A percentile compares a stretch with the other conserved stretches of the same genome.
Conservation (phyloP, 768 basidiomycete species). For the Boletus pseudopeckii region DNA sequence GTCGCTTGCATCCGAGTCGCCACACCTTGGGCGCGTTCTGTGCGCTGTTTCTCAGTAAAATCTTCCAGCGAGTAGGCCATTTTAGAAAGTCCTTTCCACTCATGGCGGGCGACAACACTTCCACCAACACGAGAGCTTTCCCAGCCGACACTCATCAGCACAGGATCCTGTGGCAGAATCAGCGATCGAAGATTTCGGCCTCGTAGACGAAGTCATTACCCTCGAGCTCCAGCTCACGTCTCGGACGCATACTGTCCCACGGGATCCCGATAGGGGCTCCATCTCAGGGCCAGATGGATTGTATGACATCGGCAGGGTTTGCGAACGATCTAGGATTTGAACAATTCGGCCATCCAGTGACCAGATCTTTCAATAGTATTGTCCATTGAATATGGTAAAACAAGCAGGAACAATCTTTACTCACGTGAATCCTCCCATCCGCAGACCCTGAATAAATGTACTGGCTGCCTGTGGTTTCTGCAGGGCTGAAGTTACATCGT, state of each 20-base stretch:
- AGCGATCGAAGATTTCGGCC: not conserved
- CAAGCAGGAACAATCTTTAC: slow-evolving; percentile 19
- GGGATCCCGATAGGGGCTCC: slow-evolving; percentile 25
- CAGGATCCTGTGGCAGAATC: slow-evolving; percentile 60
- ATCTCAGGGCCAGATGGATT: slow-evolving; percentile 69
- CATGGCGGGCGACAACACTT: slow-evolving; percentile 85
- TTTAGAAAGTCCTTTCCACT: slow-evolving; percentile 92
- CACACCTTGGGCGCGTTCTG: slow-evolving; percentile 31
- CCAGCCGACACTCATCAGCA: slow-evolving; percentile 92
- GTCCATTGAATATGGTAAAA: slow-evolving; percentile 1
- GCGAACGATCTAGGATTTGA: slow-evolving; percentile 78
- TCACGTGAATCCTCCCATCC: slow-evolving; percentile 81
- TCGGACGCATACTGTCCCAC: slow-evolving; percentile 61
- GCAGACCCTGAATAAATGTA: slow-evolving; percentile 94
- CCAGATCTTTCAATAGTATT: slow-evolving; percentile 66
- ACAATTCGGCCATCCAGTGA: slow-evolving; percentile 86
- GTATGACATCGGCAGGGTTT: slow-evolving; percentile 62
- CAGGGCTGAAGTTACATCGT: slow-evolving; percentile 93
- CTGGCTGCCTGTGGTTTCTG: slow-evolving; percentile 84
- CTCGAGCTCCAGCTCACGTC: slow-evolving; percentile 95
- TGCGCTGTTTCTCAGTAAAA: slow-evolving; percentile 56
- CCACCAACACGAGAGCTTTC: slow-evolving; percentile 52
- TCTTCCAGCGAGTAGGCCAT: slow-evolving; percentile 66
- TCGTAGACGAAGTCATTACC: slow-evolving; percentile 35
- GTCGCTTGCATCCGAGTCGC: slow-evolving; percentile 4